A percentile compares a stretch with the other conserved stretches of the same genome.
Evolutionary conservation across 2,329 filamentous ascomycete genomes (phyloP).

Genomic region (Sphaerulina musiva): DNA sequence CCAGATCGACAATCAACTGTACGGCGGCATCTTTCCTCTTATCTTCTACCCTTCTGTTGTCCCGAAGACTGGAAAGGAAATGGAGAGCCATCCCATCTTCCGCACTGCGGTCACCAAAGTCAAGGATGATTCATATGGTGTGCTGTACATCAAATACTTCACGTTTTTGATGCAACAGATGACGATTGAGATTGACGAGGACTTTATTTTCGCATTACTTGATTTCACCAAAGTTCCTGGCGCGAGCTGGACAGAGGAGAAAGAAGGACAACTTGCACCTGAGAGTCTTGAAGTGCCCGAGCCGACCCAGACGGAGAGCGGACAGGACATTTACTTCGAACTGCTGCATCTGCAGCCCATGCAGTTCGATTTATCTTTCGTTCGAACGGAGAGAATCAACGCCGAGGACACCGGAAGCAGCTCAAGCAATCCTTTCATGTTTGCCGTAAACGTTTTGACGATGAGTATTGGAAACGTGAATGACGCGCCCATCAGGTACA

Average conservation of each 20-base stretch:
- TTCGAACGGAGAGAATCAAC: constrained; percentile 92
- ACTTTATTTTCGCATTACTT: constrained; percentile 92
- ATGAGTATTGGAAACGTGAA: constrained; percentile 99
- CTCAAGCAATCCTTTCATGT: constrained; percentile 91
- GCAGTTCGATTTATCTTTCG: constrained; percentile 95
- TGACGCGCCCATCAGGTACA: constrained; percentile 88
- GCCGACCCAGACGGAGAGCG: constrained; percentile 73
- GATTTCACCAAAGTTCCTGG: constrained; percentile 93
- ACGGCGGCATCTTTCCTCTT: constrained; percentile 96
- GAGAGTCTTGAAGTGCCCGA: constrained; percentile 88
- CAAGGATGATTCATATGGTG: constrained; percentile 97
- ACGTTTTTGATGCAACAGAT: constrained; percentile 92
- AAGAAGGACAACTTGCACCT: constrained; percentile 81
- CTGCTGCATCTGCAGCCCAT: constrained; percentile 94
- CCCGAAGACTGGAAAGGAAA: constrained; percentile 91
- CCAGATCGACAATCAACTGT: constrained; percentile 96
- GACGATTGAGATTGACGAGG: constrained; percentile 95
- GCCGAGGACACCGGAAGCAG: constrained; percentile 83
- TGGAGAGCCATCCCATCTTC: constrained; percentile 90
- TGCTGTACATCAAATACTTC: constrained; percentile 97
- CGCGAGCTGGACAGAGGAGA: constrained; percentile 75
- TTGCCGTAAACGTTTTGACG: constrained; percentile 95
- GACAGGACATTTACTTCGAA: constrained; percentile 97
- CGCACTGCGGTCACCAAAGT: constrained; percentile 87
- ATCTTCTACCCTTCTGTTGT: constrained; percentile 96